Percentiles rank a stretch among this genome's conserved stretches.
Evolutionary conservation across 2,329 filamentous ascomycete species (phyloP).

Genomic region (Pyrenochaeta sp.): DNA sequence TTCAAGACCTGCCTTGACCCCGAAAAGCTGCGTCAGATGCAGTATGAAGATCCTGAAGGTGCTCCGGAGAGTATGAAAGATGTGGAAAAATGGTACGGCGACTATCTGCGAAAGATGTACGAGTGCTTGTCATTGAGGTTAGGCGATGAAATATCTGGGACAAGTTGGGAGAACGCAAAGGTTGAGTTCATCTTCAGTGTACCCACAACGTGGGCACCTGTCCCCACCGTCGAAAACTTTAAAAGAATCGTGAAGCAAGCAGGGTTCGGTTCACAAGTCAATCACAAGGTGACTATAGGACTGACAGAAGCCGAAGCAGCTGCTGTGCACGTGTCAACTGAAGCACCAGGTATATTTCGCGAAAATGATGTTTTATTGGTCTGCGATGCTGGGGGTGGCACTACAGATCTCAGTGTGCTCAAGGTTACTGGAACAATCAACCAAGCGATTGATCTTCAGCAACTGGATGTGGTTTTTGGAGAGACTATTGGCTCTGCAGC

Average conservation of each 20-base stretch:
- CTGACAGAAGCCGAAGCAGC: constrained; percentile 65
- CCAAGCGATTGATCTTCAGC: constrained; percentile 38
- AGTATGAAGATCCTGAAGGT: constrained; percentile 54
- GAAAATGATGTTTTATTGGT: constrained; percentile 58
- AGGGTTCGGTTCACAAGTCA: constrained; percentile 56
- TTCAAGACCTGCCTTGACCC: constrained; percentile 66
- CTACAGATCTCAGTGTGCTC: constrained; percentile 53
- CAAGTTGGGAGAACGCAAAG: constrained; percentile 49
- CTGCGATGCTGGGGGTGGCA: constrained; percentile 62
- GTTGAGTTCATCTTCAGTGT: constrained; percentile 66
- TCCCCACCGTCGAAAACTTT: constrained; percentile 62
- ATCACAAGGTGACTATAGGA: constrained; percentile 55
- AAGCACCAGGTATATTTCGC: constrained; percentile 46
- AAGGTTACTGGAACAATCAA: constrained; percentile 41
- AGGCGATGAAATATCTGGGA: constrained; percentile 47
- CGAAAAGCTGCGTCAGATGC: constrained; percentile 54
- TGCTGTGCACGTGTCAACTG: constrained; percentile 58
- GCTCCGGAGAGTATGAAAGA: constrained; percentile 54
- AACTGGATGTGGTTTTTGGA: constrained; percentile 51
- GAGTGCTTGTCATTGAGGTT: constrained; percentile 55
- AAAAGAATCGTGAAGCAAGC: constrained; percentile 57
- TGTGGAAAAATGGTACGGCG: constrained; percentile 58
- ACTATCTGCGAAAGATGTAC: constrained; percentile 62
- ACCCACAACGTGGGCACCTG: constrained; percentile 64
- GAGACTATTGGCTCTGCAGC: constrained; percentile 53